phyloP scores from a whole-genome alignment of 768 basidiomycete genomes.

The Suillus discolor region DNA sequence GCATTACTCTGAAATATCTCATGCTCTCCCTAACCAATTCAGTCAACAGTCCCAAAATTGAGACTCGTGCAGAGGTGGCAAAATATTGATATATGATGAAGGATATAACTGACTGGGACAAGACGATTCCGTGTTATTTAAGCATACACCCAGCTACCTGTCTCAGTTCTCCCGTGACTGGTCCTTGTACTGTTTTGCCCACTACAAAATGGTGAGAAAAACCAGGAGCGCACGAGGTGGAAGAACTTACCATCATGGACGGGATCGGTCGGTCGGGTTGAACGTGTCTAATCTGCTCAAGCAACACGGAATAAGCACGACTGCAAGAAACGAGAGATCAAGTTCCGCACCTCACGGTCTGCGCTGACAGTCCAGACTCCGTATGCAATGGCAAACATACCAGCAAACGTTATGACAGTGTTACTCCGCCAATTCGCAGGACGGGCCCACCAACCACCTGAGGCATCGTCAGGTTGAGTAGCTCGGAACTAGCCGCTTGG shows the following conservation, averaged over 20 bases:
- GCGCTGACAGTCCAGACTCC: constrained; percentile 75
- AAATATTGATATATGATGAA: neutral
- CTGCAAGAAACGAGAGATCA: neutral
- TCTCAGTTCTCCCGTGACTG: constrained; percentile 12
- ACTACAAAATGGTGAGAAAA: constrained; percentile 33
- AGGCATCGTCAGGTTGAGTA: constrained; percentile 10
- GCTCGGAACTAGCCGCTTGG: constrained; percentile 1
- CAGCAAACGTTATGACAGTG: constrained; percentile 72
- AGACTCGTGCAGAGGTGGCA: neutral
- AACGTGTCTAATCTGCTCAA: constrained; percentile 52
- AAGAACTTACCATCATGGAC: constrained; percentile 66
- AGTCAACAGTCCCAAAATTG: neutral
- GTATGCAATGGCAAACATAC: constrained; percentile 68
- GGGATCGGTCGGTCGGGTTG: constrained; percentile 74
- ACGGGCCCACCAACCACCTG: constrained; percentile 96
- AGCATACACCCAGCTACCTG: neutral
- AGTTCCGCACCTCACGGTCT: constrained; percentile 68
- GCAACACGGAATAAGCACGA: neutral
- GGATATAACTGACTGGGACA: neutral
- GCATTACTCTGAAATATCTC: neutral
- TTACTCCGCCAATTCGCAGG: constrained; percentile 90
- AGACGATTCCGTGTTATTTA: too few species aligned
- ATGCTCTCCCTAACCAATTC: neutral
- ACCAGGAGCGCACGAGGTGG: constrained; percentile 1
- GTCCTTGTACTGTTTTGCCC: constrained; percentile 52